A percentile compares a stretch with the other conserved stretches of the same genome.
These are phyloP conservation scores for Talaromyces sp. DNA, from an alignment of 2,329 filamentous ascomycete genomes.

Conservation along the genomic window DNA sequence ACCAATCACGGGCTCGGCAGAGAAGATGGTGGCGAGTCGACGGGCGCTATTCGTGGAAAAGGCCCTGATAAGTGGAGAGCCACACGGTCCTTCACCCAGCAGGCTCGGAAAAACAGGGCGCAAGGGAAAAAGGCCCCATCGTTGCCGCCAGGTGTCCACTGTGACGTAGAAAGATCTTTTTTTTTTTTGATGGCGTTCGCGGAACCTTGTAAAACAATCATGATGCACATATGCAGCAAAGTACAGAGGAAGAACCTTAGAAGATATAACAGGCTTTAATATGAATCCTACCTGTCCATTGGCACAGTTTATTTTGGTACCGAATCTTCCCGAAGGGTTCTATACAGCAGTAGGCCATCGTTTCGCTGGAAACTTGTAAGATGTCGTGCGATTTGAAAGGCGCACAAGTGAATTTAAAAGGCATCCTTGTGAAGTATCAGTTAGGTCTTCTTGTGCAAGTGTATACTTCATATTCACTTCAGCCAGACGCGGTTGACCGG, in stretches of 20 bases:
- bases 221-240: background rate
- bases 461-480: no score
- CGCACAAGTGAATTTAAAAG: background rate
- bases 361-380: background rate
- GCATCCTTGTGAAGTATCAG: no score
- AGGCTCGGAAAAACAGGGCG: slow-evolving; percentile 5
- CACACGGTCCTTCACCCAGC: background rate
- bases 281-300: background rate
- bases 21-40: background rate
- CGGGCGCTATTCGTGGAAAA: background rate
- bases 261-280: background rate
- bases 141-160: slow-evolving; percentile 19
- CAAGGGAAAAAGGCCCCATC: slow-evolving; percentile 3
- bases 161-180: slow-evolving; percentile 16
- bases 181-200: background rate
- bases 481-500: slow-evolving; percentile 16
- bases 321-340: background rate
- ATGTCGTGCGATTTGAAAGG: background rate
- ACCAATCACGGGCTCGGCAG: background rate
- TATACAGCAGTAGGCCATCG: background rate
- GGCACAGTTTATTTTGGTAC: background rate
- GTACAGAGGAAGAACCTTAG: no score
- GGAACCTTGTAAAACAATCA: background rate
- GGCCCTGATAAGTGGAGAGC: background rate
- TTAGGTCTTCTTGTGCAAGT: no score